phyloP scores from a whole-genome alignment of 2,329 filamentous ascomycete genomes.

The Trichoderma cornu-damae region DNA sequence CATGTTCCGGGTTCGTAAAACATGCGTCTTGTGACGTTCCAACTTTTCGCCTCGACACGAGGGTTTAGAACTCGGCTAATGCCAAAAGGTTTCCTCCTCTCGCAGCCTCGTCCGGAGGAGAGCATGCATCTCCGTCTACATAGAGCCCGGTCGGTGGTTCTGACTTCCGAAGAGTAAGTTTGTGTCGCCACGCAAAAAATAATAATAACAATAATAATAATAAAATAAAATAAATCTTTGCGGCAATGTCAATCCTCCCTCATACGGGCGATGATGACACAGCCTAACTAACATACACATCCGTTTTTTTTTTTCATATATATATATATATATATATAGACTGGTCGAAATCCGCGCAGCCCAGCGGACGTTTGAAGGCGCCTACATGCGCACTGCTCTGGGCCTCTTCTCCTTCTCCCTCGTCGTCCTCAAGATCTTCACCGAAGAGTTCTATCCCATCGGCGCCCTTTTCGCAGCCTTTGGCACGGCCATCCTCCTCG shows the following conservation, averaged over 20 bases:
- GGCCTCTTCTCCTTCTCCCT: conserved; percentile 94
- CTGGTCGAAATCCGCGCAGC: conserved; percentile 92
- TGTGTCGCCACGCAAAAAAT: too few relatives aligned
- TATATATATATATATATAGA: too few relatives aligned
- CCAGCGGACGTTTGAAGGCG: conserved; percentile 94
- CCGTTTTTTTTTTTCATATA: too few relatives aligned
- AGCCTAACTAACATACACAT: too few relatives aligned
- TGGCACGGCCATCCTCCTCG: conserved; percentile 75
- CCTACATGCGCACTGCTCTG: conserved; percentile 90
- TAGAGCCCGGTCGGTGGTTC: conserved; percentile 73
- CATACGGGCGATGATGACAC: not conserved
- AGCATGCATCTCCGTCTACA: conserved; percentile 75
- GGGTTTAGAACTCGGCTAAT: not conserved
- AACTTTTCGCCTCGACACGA: not conserved
- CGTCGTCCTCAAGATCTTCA: conserved; percentile 89
- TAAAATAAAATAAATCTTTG: too few relatives aligned
- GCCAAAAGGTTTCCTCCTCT: too few relatives aligned
- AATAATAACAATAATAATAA: too few relatives aligned
- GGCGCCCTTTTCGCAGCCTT: conserved; percentile 95
- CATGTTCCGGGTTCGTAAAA: conserved; percentile 23
- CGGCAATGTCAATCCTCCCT: not conserved
- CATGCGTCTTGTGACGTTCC: not conserved
- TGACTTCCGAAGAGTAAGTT: conserved; percentile 71
- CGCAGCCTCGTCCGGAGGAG: conserved; percentile 61
- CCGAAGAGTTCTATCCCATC: conserved; percentile 90